Evolutionary conservation across 2,329 filamentous ascomycete species (phyloP).

Genomic region (Claviceps sp.): DNA sequence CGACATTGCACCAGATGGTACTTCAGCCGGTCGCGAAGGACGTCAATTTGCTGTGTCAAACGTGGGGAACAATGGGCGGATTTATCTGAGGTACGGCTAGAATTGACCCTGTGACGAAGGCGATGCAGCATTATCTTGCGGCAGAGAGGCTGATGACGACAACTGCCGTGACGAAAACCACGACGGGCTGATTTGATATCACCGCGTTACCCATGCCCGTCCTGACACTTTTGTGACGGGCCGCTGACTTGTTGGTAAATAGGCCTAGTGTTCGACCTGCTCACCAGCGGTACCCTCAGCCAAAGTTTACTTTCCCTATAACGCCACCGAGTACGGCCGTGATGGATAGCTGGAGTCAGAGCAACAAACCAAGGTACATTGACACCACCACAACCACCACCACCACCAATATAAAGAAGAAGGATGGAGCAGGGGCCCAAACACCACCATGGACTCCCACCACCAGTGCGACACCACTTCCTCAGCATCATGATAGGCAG

Average conservation of each 20-base stretch:
- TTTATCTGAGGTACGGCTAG: conserved; percentile 59
- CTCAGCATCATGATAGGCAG: conserved; percentile 18
- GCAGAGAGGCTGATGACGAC: background rate
- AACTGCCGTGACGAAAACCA: background rate
- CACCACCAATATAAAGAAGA: conserved; percentile 5
- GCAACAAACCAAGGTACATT: conserved; percentile 15
- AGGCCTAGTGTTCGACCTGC: conserved; percentile 50
- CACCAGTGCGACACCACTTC: conserved; percentile 23
- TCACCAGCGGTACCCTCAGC: conserved; percentile 47
- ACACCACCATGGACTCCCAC: conserved; percentile 27
- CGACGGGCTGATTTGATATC: too few species aligned
- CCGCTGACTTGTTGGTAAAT: conserved; percentile 10
- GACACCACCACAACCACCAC: conserved; percentile 1
- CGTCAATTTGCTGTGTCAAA: conserved; percentile 69
- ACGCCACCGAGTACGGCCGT: conserved; percentile 41
- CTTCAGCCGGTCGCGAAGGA: conserved; percentile 48
- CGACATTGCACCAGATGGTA: conserved; percentile 46
- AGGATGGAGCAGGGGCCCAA: background rate
- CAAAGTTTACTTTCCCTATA: conserved; percentile 45
- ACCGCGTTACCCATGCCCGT: background rate
- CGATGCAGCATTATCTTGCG: background rate
- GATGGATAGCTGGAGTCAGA: conserved; percentile 37
- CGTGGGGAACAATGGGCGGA: conserved; percentile 70
- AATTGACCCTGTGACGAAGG: background rate
- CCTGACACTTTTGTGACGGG: background rate